Evolutionary conservation across 208 protist species (phyloP).

Genomic region (Plasmodiophora brassicae): DNA sequence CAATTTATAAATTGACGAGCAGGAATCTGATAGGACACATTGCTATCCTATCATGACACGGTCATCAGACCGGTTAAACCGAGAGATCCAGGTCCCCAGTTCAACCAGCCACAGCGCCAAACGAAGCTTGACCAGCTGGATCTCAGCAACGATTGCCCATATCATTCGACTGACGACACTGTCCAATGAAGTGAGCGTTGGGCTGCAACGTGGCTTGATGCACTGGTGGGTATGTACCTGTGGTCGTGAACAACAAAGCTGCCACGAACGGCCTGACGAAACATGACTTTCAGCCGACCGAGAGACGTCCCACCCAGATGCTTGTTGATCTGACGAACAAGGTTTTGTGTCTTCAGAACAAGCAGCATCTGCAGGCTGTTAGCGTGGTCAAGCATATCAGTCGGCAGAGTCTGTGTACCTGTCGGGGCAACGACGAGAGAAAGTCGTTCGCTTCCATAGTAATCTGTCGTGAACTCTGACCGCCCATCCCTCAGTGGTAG

Average conservation of each 20-base stretch:
- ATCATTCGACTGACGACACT: not conserved
- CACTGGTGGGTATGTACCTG: not conserved
- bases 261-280: not conserved
- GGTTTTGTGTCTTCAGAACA: conserved; percentile 20
- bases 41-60: conserved; percentile 8
- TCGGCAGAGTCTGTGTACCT: not conserved
- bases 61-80: not conserved
- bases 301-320: not conserved
- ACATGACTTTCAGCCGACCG: not conserved
- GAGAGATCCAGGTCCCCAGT: not conserved
- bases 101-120: not conserved
- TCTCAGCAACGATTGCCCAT: not conserved
- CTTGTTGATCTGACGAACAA: conserved; percentile 5
- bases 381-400: not conserved
- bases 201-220: not conserved
- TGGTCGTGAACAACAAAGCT: not conserved
- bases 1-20: not conserved
- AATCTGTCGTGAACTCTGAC: too few relatives aligned
- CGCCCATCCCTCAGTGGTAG: too few relatives aligned
- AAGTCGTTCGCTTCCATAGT: not conserved
- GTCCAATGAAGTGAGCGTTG: too few relatives aligned
- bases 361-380: conserved; percentile 15
- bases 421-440: not conserved
- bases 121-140: not conserved
- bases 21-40: not conserved